These are phyloP conservation scores for Zangia roseola DNA, from an alignment of 768 basidiomycete genomes.

Conservation along the genomic window DNA sequence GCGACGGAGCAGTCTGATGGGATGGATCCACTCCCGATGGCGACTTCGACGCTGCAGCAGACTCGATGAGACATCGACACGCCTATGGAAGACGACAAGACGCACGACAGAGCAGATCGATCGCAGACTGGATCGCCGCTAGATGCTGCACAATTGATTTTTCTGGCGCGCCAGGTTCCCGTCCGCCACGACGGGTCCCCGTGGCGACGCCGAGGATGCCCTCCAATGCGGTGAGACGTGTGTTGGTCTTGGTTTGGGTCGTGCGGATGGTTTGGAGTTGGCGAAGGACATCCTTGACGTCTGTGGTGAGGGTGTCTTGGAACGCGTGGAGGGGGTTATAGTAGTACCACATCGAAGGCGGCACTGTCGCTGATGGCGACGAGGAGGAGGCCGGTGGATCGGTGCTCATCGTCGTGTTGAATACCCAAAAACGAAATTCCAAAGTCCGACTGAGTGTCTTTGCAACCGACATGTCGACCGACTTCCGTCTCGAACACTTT, in stretches of 20 bases:
- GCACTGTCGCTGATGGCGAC: too few species aligned
- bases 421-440: too few species aligned
- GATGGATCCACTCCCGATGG: not conserved
- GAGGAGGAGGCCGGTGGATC: not conserved
- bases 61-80: not conserved
- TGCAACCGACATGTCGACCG: slow-evolving; percentile 18
- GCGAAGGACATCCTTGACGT: slow-evolving; percentile 15
- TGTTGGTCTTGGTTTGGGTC: slow-evolving; percentile 11
- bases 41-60: not conserved
- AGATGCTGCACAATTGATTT: slow-evolving; percentile 13
- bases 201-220: slow-evolving; percentile 9
- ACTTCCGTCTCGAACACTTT: slow-evolving; percentile 42
- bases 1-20: not conserved
- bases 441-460: slow-evolving; percentile 19
- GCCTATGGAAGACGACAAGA: not conserved
- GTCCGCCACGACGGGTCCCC: not conserved
- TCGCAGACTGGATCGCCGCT: slow-evolving; percentile 19
- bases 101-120: slow-evolving; percentile 16
- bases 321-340: too few species aligned
- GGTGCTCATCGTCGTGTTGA: too few species aligned
- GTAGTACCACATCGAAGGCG: too few species aligned
- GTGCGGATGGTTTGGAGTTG: slow-evolving; percentile 17
- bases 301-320: slow-evolving; percentile 7
- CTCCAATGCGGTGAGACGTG: slow-evolving; percentile 12
- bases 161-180: not conserved